These are phyloP conservation scores for apple (Malus domestica) DNA, from an alignment of 306 rosid species.

Conservation along the genomic window ASM211411v1 NC_041800.1:11018501-11019000, in stretches of 20 bases:
- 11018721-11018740: constrained; percentile 1
- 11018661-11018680: not conserved
- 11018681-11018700: not conserved
- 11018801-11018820: too few relatives aligned
- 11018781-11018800: too few relatives aligned
- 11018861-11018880: too few relatives aligned
- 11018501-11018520: constrained; percentile 43
- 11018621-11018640: not conserved
- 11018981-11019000: too few relatives aligned
- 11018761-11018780: not conserved
- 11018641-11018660: not conserved
- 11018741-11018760: constrained; percentile 1
- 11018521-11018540: constrained; percentile 56
- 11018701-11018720: not conserved
- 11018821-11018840: too few relatives aligned
- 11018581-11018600: not conserved
- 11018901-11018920: too few relatives aligned
- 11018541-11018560: not conserved
- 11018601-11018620: not conserved
- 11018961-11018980: too few relatives aligned
- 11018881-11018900: too few relatives aligned
- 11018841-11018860: too few relatives aligned
- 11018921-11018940: too few relatives aligned
- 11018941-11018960: too few relatives aligned
- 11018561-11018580: not conserved